Evolutionary conservation across 768 basidiomycete genomes (phyloP).

Genomic region (Mycena olivaceomarginata): DNA sequence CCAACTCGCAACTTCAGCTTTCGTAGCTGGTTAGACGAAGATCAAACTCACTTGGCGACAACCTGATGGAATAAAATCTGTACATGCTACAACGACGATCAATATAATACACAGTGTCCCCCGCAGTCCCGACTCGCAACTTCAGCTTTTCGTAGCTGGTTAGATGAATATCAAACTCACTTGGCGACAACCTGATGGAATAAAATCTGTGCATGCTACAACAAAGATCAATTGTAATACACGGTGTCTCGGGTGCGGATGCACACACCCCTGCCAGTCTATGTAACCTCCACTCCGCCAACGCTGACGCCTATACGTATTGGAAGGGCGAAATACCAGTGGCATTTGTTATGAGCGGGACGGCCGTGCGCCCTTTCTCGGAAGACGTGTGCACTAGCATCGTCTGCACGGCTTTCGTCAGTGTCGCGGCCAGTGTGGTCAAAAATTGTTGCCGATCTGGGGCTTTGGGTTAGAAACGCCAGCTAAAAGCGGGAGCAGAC

Average conservation of each 20-base stretch:
- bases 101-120: background rate
- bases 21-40: too few species aligned
- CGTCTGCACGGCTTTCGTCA: conserved; percentile 79
- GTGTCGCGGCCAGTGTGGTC: conserved; percentile 72
- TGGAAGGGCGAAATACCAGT: conserved; percentile 87
- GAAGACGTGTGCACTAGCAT: conserved; percentile 89
- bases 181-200: background rate
- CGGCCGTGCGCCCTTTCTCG: conserved; percentile 82
- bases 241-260: background rate
- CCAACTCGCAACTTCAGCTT: background rate
- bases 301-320: conserved; percentile 81
- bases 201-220: conserved; percentile 3
- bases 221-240: conserved; percentile 9
- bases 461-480: background rate
- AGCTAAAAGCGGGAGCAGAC: conserved; percentile 7
- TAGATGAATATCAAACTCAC: background rate
- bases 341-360: conserved; percentile 88
- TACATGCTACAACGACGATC: conserved; percentile 7
- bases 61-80: background rate
- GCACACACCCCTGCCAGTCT: background rate
- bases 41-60: background rate
- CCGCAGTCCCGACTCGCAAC: too few species aligned
- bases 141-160: too few species aligned
- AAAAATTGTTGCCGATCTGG: conserved; percentile 73
- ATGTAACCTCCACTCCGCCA: conserved; percentile 75